phyloP scores from a whole-genome alignment of 2,329 filamentous ascomycete genomes.

The Juglanconis oblonga region DNA sequence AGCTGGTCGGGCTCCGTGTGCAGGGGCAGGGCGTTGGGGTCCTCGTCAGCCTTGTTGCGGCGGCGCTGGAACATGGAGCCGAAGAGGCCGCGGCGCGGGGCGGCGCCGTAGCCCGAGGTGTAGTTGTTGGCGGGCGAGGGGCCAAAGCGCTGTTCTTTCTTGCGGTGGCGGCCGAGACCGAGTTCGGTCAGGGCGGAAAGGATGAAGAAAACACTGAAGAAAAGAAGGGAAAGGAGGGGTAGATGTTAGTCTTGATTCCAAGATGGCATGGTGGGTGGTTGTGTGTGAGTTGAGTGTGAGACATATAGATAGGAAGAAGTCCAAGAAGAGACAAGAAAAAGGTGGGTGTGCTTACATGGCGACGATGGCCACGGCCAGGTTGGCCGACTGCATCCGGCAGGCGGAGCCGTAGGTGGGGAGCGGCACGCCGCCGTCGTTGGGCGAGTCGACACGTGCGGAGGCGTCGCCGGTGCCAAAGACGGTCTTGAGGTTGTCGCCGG shows the following conservation, averaged over 20 bases:
- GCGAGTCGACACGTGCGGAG: conserved; percentile 42
- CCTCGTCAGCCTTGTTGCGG: conserved; percentile 19
- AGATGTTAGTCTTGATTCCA: background rate
- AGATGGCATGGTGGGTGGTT: too few species aligned
- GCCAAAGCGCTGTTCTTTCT: conserved; percentile 38
- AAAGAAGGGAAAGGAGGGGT: background rate
- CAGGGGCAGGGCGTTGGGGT: conserved; percentile 32
- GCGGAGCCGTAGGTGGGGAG: conserved; percentile 50
- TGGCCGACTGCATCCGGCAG: conserved; percentile 74
- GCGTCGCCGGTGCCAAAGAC: conserved; percentile 65
- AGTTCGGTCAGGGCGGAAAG: conserved; percentile 26
- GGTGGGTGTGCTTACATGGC: conserved; percentile 55
- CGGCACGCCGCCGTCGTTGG: conserved; percentile 46
- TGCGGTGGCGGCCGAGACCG: conserved; percentile 27
- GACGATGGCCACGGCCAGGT: conserved; percentile 74
- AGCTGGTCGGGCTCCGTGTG: conserved; percentile 33
- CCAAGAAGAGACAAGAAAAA: too few species aligned
- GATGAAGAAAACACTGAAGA: conserved; percentile 33
- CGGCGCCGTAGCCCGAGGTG: conserved; percentile 32
- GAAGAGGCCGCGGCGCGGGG: conserved; percentile 26
- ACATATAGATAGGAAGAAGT: background rate
- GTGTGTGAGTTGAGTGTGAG: too few species aligned
- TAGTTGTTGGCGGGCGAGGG: conserved; percentile 39
- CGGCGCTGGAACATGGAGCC: conserved; percentile 29
- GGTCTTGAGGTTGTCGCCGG: conserved; percentile 54